Evolutionary conservation across 2,329 filamentous ascomycete species (phyloP), one percentile per base, ranked within the genome.

Genomic region (Ophiostoma ulmi): DNA sequence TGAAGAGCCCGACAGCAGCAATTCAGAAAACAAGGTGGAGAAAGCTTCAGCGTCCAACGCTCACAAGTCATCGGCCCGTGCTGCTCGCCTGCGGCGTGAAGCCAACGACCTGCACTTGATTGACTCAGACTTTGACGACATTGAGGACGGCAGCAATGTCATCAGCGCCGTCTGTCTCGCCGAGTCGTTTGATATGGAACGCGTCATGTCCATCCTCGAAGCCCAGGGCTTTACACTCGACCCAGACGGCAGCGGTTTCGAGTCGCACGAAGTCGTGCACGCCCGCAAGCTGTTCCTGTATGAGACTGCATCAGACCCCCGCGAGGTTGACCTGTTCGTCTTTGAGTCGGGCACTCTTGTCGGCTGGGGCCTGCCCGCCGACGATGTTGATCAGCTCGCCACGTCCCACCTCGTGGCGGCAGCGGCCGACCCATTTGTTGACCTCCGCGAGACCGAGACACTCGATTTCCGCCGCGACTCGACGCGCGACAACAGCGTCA

Each of bases 341-440:
- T 99, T 99, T 75, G 93, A 94, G 10, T 97, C 94, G 0, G 95
- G 95, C 13, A 97, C 94, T 14, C 86, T 98, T 8, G 95, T 98
- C 6, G 90, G 92, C 35, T 99, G 95, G 95, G 91, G 92, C 5
- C 84, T 97, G 1, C 90, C 92, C 0, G 87, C 93, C 72, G 88
- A 90, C 71, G 87, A 93, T 22, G 90, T 93, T 20, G 85, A 85
- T 26, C 86, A 85, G 67, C 81, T 93, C 35, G 89, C 91, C 5
- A 91, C 91, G 10, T 87, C 86, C 71, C 88, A 91, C 41, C 84
- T 98, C 14, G 85, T 92, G 26, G 86, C 88, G 0, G 93, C 94
- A 0, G 92, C 94, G 17, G 86, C 91, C 74, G 88, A 89, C 69
- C 87, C 91, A 1, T 91, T 96, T 78, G 80, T 90, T 3, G 76